phyloP scores from a whole-genome alignment of 768 basidiomycete species.

The Mycena rosella region DNA sequence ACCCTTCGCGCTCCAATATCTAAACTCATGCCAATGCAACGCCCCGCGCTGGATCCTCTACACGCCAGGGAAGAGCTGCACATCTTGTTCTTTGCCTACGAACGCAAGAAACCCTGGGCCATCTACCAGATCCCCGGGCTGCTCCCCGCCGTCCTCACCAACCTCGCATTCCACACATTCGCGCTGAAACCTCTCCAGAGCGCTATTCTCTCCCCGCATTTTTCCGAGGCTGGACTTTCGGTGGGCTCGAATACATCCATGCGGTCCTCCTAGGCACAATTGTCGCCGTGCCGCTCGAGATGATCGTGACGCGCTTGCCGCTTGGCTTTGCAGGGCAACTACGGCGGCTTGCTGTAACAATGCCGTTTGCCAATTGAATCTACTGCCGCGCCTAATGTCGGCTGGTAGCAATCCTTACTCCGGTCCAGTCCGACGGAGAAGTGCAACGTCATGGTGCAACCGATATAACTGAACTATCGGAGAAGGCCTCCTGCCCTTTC shows the following conservation, averaged over 20 bases:
- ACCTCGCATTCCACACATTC: slow-evolving; percentile 54
- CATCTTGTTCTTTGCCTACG: slow-evolving; percentile 68
- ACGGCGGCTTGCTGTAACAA: slow-evolving; percentile 8
- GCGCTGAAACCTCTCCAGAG: no score
- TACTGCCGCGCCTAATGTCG: not conserved
- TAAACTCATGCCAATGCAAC: slow-evolving; percentile 60
- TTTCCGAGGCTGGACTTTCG: slow-evolving; percentile 7
- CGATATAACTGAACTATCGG: not conserved
- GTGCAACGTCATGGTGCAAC: not conserved
- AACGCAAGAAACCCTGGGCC: slow-evolving; percentile 68
- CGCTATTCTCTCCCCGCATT: no score
- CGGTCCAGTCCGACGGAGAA: not conserved
- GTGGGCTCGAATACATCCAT: no score
- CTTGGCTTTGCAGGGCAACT: slow-evolving; percentile 41
- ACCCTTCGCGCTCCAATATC: slow-evolving; percentile 10
- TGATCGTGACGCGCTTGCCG: slow-evolving; percentile 41
- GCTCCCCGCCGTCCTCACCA: slow-evolving; percentile 56
- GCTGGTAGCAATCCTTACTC: not conserved
- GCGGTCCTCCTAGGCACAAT: slow-evolving; percentile 30
- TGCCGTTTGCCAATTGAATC: not conserved
- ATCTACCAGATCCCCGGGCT: slow-evolving; percentile 69
- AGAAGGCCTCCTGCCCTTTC: not conserved
- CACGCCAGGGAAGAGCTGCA: slow-evolving; percentile 60
- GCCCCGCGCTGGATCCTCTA: slow-evolving; percentile 63
- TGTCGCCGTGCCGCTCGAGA: slow-evolving; percentile 43